Evolutionary conservation across 2,329 filamentous ascomycete species (phyloP), one percentile per base, ranked within the genome.

Genomic region (Ophiostoma perfectum): DNA sequence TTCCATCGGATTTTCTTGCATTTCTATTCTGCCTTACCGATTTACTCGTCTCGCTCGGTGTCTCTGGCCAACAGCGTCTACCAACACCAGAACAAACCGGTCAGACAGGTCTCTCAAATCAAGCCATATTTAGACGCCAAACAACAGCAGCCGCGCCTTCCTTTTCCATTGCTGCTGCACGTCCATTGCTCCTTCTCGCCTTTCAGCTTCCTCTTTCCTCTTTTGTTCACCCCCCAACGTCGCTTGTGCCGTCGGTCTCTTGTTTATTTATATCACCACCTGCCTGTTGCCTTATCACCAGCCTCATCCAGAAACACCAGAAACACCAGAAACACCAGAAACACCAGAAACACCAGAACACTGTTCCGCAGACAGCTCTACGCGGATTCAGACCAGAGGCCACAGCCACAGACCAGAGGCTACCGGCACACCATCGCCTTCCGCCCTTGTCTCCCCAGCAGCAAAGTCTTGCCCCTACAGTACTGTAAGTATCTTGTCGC

Each of bases 51-150:
- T n/a, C 7, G 7, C 49, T n/a, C 7, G 7, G 5, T 7, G 7
- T n/a, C 47, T 6, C 1, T n/a, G 7, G 49, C 49, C 49, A 55
- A 55, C 49, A 55, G 18, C 49, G 27, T 7, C 6, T 18, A 27
- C 49, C 18, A 27, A 27, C n/a, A 18, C 49, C 49, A 27, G 27
- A 27, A 27, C 27, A 27, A 27, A 27, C 27, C 27, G 2, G 27
- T 27, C 27, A 27, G 27, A 27, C 49, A n/a, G 18, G 8, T 18
- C 7, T 55, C 18, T 27, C 27, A 27, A 27, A 27, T 27, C 14
- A 12, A 55, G 7, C 49, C 49, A 55, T 16, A 55, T n/a, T 55
- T 55, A 55, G 49, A 55, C 49, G 49, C 49, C 49, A 55, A 55
- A 55, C 49, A 55, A 55, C 49, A n/a, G n/a, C 8, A 55, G 49